A percentile compares a stretch with the other conserved stretches of the same genome.
Conservation (phyloP, 176 grass and related monocot genomes). For the Lolium perenne region DNA sequence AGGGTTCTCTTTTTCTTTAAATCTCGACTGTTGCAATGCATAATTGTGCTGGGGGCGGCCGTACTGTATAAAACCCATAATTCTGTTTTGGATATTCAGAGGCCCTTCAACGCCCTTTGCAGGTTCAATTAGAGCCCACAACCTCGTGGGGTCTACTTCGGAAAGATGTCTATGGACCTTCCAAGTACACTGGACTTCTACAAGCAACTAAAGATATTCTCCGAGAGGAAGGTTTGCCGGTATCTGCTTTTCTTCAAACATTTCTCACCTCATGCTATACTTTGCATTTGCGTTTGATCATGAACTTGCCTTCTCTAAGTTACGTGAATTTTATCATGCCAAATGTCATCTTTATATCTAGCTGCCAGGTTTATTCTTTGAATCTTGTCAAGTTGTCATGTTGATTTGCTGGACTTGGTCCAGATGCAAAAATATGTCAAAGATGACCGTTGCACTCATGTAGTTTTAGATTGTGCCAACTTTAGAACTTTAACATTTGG, state of each 20-base stretch:
- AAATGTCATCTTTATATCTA: conserved; percentile 19
- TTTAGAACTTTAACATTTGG: background rate
- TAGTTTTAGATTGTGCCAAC: background rate
- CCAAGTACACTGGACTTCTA: conserved; percentile 88
- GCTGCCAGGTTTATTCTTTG: background rate
- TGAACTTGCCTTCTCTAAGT: conserved; percentile 25
- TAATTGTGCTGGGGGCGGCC: background rate
- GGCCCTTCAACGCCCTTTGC: conserved; percentile 28
- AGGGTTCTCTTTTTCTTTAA: background rate
- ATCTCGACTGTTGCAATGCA: background rate
- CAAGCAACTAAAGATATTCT: conserved; percentile 94
- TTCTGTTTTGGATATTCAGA: conserved; percentile 21
- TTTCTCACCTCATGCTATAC: background rate
- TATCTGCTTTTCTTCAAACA: conserved; percentile 53
- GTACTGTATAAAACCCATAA: background rate
- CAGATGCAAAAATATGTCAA: background rate
- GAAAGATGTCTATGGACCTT: conserved; percentile 64
- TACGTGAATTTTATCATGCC: background rate
- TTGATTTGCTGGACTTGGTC: background rate
- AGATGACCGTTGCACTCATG: background rate
- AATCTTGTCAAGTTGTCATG: background rate
- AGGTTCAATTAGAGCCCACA: conserved; percentile 97
- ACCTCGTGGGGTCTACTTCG: conserved; percentile 64
- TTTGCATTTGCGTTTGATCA: background rate
- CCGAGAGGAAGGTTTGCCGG: conserved; percentile 97